A percentile compares a stretch with the other conserved stretches of the same genome.
phyloP scores from a whole-genome alignment of 2,329 filamentous ascomycete genomes.

The Paracoccidioides brasiliensis region DNA sequence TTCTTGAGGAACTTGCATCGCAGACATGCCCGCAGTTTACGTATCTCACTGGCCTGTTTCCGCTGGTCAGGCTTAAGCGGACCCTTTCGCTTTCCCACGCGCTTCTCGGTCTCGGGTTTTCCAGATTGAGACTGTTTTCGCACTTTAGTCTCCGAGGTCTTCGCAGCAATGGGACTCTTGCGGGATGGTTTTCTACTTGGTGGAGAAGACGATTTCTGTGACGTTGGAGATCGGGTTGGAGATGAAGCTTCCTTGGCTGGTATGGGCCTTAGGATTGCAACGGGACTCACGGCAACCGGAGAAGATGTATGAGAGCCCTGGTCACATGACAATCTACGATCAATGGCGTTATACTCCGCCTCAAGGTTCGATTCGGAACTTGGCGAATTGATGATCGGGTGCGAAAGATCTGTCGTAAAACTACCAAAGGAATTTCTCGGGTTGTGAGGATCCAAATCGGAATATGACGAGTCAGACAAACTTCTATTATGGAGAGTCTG shows the following conservation, averaged over 20 bases:
- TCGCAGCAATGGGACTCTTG: slow-evolving; percentile 65
- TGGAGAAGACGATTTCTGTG: slow-evolving; percentile 46
- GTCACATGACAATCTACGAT: slow-evolving; percentile 29
- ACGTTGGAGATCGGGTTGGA: slow-evolving; percentile 48
- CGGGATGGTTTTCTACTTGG: slow-evolving; percentile 52
- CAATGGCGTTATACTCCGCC: slow-evolving; percentile 31
- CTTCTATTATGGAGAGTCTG: slow-evolving; percentile 82
- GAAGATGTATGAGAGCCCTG: slow-evolving; percentile 32
- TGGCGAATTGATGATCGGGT: slow-evolving; percentile 64
- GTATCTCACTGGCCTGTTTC: slow-evolving; percentile 92
- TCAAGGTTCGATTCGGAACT: slow-evolving; percentile 63
- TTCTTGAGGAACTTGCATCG: slow-evolving; percentile 99
- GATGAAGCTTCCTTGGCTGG: slow-evolving; percentile 40
- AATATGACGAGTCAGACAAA: slow-evolving; percentile 71
- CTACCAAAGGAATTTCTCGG: slow-evolving; percentile 56
- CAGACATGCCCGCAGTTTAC: slow-evolving; percentile 84
- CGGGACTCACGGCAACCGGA: slow-evolving; percentile 48
- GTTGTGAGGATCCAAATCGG: slow-evolving; percentile 50
- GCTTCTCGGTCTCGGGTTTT: slow-evolving; percentile 86
- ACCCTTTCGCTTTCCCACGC: slow-evolving; percentile 78
- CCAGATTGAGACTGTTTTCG: slow-evolving; percentile 58
- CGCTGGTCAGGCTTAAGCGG: slow-evolving; percentile 85
- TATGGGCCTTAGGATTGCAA: slow-evolving; percentile 54
- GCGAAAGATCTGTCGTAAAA: slow-evolving; percentile 63
- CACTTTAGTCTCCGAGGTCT: slow-evolving; percentile 71